phyloP scores from a whole-genome alignment of 163 green algal genomes.

The Botryococcus braunii region DNA sequence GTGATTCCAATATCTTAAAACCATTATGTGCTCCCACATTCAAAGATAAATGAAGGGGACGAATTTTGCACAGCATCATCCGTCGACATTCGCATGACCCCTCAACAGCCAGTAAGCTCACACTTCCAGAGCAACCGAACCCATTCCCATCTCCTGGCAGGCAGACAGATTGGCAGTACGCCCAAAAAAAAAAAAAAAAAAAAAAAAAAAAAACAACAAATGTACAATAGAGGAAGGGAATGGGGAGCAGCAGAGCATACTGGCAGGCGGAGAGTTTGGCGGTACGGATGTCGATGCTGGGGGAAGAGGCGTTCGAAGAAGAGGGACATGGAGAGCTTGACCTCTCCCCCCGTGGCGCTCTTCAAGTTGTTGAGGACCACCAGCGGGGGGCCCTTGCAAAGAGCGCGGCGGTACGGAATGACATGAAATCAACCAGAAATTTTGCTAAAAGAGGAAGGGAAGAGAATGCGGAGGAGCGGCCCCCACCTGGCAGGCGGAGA shows the following conservation, averaged over 20 bases:
- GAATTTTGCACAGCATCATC: slow-evolving; percentile 4
- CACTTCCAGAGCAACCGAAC: not conserved
- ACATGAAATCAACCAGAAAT: not conserved
- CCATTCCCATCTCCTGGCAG: not conserved
- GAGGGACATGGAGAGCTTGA: slow-evolving; percentile 66
- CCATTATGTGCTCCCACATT: too few species aligned
- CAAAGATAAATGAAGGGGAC: too few species aligned
- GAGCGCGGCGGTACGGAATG: too few species aligned
- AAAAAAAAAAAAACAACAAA: too few species aligned
- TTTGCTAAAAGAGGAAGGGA: slow-evolving; percentile 1
- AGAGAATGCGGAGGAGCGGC: not conserved
- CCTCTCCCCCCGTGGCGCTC: too few species aligned
- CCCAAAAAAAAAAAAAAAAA: too few species aligned
- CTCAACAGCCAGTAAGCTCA: not conserved
- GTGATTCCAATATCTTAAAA: too few species aligned
- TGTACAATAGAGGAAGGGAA: too few species aligned
- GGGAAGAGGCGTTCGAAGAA: slow-evolving; percentile 98
- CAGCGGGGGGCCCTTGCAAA: slow-evolving; percentile 58
- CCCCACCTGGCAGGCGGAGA: slow-evolving; percentile 56
- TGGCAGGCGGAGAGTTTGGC: slow-evolving; percentile 62
- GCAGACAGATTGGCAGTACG: too few species aligned
- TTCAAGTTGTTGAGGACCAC: slow-evolving; percentile 98
- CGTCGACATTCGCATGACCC: too few species aligned
- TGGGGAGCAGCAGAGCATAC: too few species aligned
- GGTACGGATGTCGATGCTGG: slow-evolving; percentile 80